phyloP scores from a whole-genome alignment of 1,139 yeast genomes.

The Pichia sp. region DNA sequence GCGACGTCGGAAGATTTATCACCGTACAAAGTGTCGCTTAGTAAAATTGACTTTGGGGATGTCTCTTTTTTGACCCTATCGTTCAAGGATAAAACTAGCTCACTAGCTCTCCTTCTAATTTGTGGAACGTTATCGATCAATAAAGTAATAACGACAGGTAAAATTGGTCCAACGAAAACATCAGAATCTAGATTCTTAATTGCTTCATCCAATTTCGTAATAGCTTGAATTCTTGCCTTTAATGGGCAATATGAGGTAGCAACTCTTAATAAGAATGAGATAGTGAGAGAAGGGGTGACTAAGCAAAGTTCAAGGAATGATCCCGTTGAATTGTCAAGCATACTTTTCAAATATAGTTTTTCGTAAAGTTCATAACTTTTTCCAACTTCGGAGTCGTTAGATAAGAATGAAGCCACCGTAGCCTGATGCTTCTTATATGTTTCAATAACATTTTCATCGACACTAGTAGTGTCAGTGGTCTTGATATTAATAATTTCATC shows the following conservation, averaged over 20 bases:
- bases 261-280: slow-evolving; percentile 55
- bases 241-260: slow-evolving; percentile 54
- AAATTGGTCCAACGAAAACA: slow-evolving; percentile 35
- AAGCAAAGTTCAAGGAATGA: slow-evolving; percentile 36
- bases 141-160: slow-evolving; percentile 41
- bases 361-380: slow-evolving; percentile 43
- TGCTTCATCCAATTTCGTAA: slow-evolving; percentile 37
- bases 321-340: slow-evolving; percentile 30
- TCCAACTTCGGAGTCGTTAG: slow-evolving; percentile 29
- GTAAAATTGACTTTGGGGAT: slow-evolving; percentile 39
- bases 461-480: slow-evolving; percentile 18
- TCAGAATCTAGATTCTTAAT: slow-evolving; percentile 33
- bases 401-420: slow-evolving; percentile 38
- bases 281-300: slow-evolving; percentile 27
- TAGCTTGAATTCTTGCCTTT: slow-evolving; percentile 47
- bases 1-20: slow-evolving; percentile 37
- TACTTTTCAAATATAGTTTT: slow-evolving; percentile 39
- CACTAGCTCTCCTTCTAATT: slow-evolving; percentile 35
- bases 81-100: slow-evolving; percentile 34
- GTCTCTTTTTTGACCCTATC: slow-evolving; percentile 19
- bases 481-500: slow-evolving; percentile 33
- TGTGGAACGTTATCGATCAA: slow-evolving; percentile 37
- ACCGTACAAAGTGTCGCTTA: slow-evolving; percentile 45
- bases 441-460: slow-evolving; percentile 11
- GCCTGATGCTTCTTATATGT: slow-evolving; percentile 30